Evolutionary conservation across 2,329 filamentous ascomycete genomes (phyloP).

Genomic region (Hypoxylon sp.): DNA sequence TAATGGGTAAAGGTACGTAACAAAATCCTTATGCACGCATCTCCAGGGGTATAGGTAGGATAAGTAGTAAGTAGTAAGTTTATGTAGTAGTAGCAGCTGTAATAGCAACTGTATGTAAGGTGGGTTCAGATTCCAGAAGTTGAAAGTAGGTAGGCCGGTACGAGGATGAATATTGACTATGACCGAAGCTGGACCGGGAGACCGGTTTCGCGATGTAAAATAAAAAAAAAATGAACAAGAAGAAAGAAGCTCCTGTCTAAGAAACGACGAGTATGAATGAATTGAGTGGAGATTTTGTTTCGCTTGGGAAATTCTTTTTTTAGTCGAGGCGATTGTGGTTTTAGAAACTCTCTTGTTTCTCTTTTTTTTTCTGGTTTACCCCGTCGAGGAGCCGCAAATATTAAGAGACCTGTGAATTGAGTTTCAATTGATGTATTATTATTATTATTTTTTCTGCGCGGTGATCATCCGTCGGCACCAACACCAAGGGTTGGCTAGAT

Average conservation of each 20-base stretch:
- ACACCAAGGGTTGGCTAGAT: slow-evolving; percentile 39
- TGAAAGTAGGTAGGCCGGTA: slow-evolving; percentile 3
- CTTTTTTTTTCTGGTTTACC: slow-evolving; percentile 29
- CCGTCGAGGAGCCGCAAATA: slow-evolving; percentile 45
- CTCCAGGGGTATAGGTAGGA: slow-evolving; percentile 35
- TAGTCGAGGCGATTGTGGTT: slow-evolving; percentile 44
- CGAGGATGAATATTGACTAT: slow-evolving; percentile 19
- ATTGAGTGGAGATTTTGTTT: slow-evolving; percentile 47
- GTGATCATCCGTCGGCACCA: slow-evolving; percentile 44
- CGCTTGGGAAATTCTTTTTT: slow-evolving; percentile 45
- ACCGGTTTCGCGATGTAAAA: slow-evolving; percentile 36
- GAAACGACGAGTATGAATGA: slow-evolving; percentile 39
- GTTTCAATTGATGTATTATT: slow-evolving; percentile 41
- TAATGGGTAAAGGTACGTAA: slow-evolving; percentile 32
- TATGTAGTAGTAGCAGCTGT: neutral
- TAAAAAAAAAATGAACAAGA: slow-evolving; percentile 19
- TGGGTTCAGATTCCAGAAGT: neutral
- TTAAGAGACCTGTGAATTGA: slow-evolving; percentile 36
- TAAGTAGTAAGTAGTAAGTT: slow-evolving; percentile 6
- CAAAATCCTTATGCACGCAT: slow-evolving; percentile 43
- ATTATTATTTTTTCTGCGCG: slow-evolving; percentile 25
- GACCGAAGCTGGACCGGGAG: slow-evolving; percentile 45
- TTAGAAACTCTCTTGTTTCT: slow-evolving; percentile 33
- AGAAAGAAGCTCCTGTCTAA: slow-evolving; percentile 34
- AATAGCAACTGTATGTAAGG: neutral